Conservation (phyloP, 2,329 filamentous ascomycete genomes). For the Cladosporium oxysporum region DNA sequence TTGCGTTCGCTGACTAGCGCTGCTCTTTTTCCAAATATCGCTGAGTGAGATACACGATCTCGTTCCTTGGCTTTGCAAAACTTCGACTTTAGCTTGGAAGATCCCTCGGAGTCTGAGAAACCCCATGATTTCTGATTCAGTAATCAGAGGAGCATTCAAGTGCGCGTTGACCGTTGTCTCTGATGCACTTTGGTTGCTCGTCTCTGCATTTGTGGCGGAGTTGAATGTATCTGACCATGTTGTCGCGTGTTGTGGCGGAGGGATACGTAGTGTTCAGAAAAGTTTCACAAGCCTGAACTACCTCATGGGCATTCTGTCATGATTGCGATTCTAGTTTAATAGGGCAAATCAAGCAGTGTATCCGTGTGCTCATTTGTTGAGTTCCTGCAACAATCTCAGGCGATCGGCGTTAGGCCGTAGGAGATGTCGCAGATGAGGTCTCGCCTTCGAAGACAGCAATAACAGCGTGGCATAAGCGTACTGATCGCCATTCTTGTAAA, state of each 20-base stretch:
- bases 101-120: neutral
- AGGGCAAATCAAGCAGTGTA: neutral
- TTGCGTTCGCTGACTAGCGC: neutral
- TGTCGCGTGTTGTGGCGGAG: neutral
- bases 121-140: neutral
- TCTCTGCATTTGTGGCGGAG: neutral
- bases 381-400: neutral
- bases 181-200: neutral
- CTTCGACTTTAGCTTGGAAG: neutral
- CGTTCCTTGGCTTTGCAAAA: neutral
- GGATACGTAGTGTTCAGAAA: neutral
- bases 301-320: neutral
- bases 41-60: constrained; percentile 1
- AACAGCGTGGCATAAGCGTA: constrained; percentile 22
- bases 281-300: neutral
- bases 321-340: neutral
- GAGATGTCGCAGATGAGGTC: neutral
- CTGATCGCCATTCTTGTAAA: constrained; percentile 24
- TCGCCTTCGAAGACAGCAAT: neutral
- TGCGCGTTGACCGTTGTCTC: neutral
- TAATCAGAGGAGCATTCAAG: neutral
- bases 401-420: neutral
- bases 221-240: neutral
- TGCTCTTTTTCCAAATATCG: neutral
- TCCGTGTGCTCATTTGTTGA: neutral